Evolutionary conservation across 2,329 filamentous ascomycete genomes (phyloP), one percentile per base, ranked within the genome.

Genomic region (Acephala macrosclerotiorum): DNA sequence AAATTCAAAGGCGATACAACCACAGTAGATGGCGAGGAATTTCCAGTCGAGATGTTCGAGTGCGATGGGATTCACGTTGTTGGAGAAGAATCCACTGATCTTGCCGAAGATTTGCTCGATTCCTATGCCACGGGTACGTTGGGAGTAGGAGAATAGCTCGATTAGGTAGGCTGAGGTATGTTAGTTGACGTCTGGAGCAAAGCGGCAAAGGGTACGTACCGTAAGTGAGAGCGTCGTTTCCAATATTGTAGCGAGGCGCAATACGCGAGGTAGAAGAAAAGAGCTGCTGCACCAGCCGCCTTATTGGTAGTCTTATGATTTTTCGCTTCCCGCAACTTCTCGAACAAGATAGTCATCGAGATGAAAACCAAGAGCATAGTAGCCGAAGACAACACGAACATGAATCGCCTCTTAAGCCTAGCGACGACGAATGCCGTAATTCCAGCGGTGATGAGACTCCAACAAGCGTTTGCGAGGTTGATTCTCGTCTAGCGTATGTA

Each of bases 201-300:
- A 33, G 33, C 20, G 51, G 16, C 16, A 29, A 20, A 56, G 33
- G 11, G 81, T 78, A 0, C 82, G 77, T 74, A 84, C 82, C 89
- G 76, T 89, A 89, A 0, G 86, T 88, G 63, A 90, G 79, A 18
- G 88, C 86, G 71, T 90, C 90, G 76, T 89, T 89, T 29, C 86
- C 87, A 59, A 89, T 81, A 71, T 89, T 89, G 75, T 90, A 90
- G 67, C 79, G 80, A 3, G 87, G 85, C 12, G 81, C n/a, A 82
- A 74, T 88, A 90, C 2, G 81, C 79, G 68, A 88, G 89, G 70
- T 86, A 87, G 77, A 87, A 89, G 76, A 89, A 83, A 36, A 88
- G 71, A 53, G 81, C 75, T n/a, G 78, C 73, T 3, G 68, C 59
- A 29, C 61, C 62, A 12, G 72, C 70, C 22, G 67, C 58, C 6